Evolutionary conservation across 2,329 filamentous ascomycete species (phyloP), one percentile per base, ranked within the genome.

Genomic region (Penicillium concentricum): DNA sequence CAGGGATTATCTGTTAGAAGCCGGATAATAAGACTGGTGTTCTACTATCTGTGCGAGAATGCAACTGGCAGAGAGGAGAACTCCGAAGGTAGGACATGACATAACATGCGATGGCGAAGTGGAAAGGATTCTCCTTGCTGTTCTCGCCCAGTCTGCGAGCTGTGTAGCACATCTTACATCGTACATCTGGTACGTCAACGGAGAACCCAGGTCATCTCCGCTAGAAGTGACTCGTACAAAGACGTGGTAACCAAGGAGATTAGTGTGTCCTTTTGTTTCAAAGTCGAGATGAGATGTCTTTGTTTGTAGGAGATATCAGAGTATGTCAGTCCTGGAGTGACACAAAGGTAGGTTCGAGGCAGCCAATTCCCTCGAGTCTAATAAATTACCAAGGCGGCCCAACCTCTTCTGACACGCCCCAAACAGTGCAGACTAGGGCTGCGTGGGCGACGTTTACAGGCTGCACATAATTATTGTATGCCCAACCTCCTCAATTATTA

Each of bases 1-100:
- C 55, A 56, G 44, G 59, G 45, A 56, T 59, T 38, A 6, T 26
- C 53, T 38, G 37, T 35, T 30, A 7, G 12, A 5, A 41, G 39
- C 24, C 44, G 42, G 34, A 41, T 16, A 42, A 37, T 20, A 15
- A 49, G 24, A 28, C 18, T 7, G 28, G 38, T 51, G 39, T 26
- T 44, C 41, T 26, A 32, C 13, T 24, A 44, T 45, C 49, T 38
- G 49, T 61, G 54, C 47, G 24, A 51, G 38, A 51, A 30, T 30
- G 28, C 24, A 8, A 55, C 52, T 18, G n/a, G 24, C 13, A 43
- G 49, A 59, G 24, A 28, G 28, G 15, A 43, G 44, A 59, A 30
- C 16, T 37, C 44, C 51, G 51, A 61, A 48, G 53, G 63, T 67
- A 51, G 63, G 58, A 65, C 64, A 65, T 67, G 63, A 66, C 64